Conservation (phyloP, 2,329 filamentous ascomycete genomes). For the Aspergillus candidus region DNA sequence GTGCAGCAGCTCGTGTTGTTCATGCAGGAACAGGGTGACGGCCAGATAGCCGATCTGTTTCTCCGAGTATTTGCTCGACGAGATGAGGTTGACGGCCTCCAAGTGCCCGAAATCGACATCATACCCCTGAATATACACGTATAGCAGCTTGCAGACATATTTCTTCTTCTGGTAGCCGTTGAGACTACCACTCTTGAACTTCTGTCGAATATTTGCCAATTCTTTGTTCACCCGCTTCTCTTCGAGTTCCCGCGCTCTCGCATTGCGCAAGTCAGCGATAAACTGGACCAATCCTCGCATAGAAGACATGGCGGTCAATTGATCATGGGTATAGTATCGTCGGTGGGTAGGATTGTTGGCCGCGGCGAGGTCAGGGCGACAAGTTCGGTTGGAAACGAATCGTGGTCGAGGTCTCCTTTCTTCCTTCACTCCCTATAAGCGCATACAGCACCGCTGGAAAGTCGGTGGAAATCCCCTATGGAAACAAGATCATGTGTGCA, state of each 20-base stretch:
- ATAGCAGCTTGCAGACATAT: conserved; percentile 99
- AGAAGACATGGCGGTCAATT: conserved; percentile 35
- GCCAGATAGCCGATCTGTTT: conserved; percentile 99
- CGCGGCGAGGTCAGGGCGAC: too few relatives aligned
- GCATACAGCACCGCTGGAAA: too few relatives aligned
- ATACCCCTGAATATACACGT: conserved; percentile 98
- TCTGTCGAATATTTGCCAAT: conserved; percentile 94
- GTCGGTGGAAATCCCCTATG: neutral
- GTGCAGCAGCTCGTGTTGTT: conserved; percentile 92
- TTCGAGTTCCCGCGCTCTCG: conserved; percentile 87
- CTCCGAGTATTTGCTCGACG: conserved; percentile 93
- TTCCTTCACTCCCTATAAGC: too few relatives aligned
- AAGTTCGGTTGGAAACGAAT: too few relatives aligned
- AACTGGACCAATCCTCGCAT: conserved; percentile 84
- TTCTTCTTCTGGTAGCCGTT: conserved; percentile 99
- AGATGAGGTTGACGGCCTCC: conserved; percentile 96
- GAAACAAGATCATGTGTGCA: neutral
- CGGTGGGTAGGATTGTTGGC: too few relatives aligned
- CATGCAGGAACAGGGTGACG: conserved; percentile 93
- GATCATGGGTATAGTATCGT: neutral
- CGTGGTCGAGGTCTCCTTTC: too few relatives aligned
- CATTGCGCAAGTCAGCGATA: conserved; percentile 93
- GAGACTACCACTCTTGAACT: conserved; percentile 92
- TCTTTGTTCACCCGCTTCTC: conserved; percentile 99
- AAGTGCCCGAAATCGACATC: conserved; percentile 98